A percentile compares a stretch with the other conserved stretches of the same genome.
Evolutionary conservation across 1,139 yeast species (phyloP).

Genomic region (Saccharomyces hybrid): DNA sequence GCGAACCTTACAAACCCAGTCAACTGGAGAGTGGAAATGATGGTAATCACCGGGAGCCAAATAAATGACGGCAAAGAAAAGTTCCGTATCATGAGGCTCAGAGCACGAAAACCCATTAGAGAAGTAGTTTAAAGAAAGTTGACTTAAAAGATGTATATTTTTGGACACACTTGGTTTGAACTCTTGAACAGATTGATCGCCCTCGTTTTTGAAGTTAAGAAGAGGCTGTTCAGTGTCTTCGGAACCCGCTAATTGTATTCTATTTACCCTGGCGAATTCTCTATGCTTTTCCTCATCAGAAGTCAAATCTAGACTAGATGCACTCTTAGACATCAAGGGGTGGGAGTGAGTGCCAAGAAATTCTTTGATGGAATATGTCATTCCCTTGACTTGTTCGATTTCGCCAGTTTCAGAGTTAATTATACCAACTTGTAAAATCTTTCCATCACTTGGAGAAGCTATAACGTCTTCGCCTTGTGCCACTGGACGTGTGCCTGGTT

Average conservation of each 20-base stretch:
- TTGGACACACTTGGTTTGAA: conserved; percentile 35
- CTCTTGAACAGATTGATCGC: conserved; percentile 47
- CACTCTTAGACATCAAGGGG: conserved; percentile 26
- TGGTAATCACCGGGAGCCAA: conserved; percentile 98
- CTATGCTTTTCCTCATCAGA: conserved; percentile 48
- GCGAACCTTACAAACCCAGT: conserved; percentile 91
- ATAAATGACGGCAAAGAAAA: conserved; percentile 86
- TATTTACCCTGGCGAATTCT: conserved; percentile 73
- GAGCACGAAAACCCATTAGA: conserved; percentile 13
- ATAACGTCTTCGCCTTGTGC: conserved; percentile 49
- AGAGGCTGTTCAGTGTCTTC: conserved; percentile 37
- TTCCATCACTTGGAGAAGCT: conserved; percentile 93
- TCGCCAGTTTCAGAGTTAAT: conserved; percentile 64
- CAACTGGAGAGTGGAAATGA: conserved; percentile 91
- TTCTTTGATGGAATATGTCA: conserved; percentile 86
- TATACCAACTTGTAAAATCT: conserved; percentile 74
- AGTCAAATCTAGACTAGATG: conserved; percentile 25
- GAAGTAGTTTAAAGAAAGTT: conserved; percentile 21
- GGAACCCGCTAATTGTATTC: conserved; percentile 39
- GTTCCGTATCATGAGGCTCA: conserved; percentile 40
- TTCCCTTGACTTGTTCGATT: conserved; percentile 95
- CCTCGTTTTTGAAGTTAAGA: conserved; percentile 49
- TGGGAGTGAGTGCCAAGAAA: conserved; percentile 58
- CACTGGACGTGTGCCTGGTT: conserved; percentile 75
- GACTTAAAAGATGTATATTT: conserved; percentile 24